Evolutionary conservation across 257 asterid genomes (phyloP), one percentile per base, ranked within the genome.

Genomic region (Pogostemon cablin): DNA sequence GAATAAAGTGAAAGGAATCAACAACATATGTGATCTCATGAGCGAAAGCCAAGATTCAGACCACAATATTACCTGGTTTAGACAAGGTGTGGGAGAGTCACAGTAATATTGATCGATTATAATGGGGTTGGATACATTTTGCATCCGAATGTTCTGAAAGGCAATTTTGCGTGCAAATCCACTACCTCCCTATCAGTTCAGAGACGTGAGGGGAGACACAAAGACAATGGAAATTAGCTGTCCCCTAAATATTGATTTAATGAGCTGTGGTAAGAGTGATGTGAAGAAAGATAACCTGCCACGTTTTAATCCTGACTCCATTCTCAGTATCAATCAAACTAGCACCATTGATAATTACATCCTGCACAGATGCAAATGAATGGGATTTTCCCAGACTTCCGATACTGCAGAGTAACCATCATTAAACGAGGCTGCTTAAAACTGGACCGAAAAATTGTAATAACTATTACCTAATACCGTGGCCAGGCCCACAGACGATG

Each of bases 261-360:
- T 32, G 54, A 17, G 68, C 41, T 2, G 54, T 44, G 41, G 6
- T 6, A 32, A 46, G 5, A 41, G 7, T 32, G 59, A 5, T 10
- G 4, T 34, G 32, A 25, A 1, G 32, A 25, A 25, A 25, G n/a
- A 37, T 72, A 11, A 86, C 98, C 98, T 88, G 98, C 98, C 96
- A 92, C 43, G 97, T 88, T 76, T 92, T 92, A 79, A 92, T 92
- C 84, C 98, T 83, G 60, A 83, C 87, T 15, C 98, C 97, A 58
- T 90, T 92, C 54, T 78, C 79, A 0, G 97, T 88, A 73, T 87
- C 72, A 68, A 79, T 78, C 42, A 92, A 47, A 65, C n/a, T 9
- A 35, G 85, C 96, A 35, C 93, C 92, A 55, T 80, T 66, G 25
- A 92, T 90, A 53, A 69, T 11, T 40, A 92, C 73, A 73, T 90